A percentile compares a stretch with the other conserved stretches of the same genome.
These are phyloP conservation scores for Sporisorium iseilematis-ciliati DNA, from an alignment of 1,284 basidiomycete genomes.

Conservation along the genomic window DNA sequence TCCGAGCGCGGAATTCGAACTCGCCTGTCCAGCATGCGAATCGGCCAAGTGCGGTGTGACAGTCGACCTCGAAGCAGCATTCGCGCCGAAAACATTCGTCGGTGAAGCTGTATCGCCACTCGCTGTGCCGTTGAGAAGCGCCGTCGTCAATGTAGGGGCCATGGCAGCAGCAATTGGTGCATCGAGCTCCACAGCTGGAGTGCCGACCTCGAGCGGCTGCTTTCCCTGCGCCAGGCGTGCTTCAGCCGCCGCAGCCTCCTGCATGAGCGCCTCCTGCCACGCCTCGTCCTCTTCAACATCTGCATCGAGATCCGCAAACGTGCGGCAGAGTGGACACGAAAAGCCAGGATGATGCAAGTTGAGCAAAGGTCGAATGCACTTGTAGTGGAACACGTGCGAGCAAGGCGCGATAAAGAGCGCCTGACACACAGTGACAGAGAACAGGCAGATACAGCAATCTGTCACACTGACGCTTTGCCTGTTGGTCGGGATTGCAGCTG, in stretches of 20 bases:
- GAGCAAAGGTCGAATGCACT: slow-evolving; percentile 93
- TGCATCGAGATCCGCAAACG: slow-evolving; percentile 91
- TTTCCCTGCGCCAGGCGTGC: slow-evolving; percentile 41
- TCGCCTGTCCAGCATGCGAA: slow-evolving; percentile 16
- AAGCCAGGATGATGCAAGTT: slow-evolving; percentile 89
- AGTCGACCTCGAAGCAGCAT: background rate
- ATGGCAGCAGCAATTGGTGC: slow-evolving; percentile 34
- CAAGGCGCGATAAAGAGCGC: slow-evolving; percentile 88
- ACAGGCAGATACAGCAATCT: slow-evolving; percentile 74
- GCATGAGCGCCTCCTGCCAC: slow-evolving; percentile 60
- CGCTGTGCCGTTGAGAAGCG: slow-evolving; percentile 11
- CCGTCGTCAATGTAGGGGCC: slow-evolving; percentile 17
- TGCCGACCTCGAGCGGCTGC: slow-evolving; percentile 46
- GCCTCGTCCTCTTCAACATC: slow-evolving; percentile 80
- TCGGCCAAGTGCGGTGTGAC: slow-evolving; percentile 15
- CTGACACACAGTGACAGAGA: slow-evolving; percentile 92
- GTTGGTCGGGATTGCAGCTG: slow-evolving; percentile 48
- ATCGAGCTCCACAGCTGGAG: slow-evolving; percentile 47
- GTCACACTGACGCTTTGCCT: slow-evolving; percentile 61
- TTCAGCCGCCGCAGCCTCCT: slow-evolving; percentile 52
- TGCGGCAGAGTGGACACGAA: slow-evolving; percentile 87
- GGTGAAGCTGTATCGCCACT: background rate
- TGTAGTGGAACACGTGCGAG: slow-evolving; percentile 97
- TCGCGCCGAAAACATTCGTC: background rate
- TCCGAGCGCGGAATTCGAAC: slow-evolving; percentile 5